Percentiles rank a stretch among this genome's conserved stretches.
Evolutionary conservation across 2,329 filamentous ascomycete genomes (phyloP).

Genomic region (Ilyonectria robusta): DNA sequence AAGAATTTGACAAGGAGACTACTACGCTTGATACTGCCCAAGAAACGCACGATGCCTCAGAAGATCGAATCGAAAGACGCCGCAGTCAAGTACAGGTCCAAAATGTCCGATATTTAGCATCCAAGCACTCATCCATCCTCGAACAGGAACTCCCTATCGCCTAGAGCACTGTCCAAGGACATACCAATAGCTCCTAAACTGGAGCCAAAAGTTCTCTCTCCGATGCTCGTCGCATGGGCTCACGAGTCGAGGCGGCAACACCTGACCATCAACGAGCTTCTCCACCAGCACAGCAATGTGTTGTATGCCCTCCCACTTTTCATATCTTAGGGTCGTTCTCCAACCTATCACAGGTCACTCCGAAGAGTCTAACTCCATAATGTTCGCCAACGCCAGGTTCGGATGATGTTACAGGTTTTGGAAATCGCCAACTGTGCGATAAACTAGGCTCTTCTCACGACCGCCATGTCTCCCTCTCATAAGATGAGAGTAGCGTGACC

Average conservation of each 20-base stretch:
- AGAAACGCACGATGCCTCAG: slow-evolving; percentile 30
- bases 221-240: slow-evolving; percentile 36
- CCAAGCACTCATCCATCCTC: not conserved
- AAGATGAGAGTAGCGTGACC: not conserved
- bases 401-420: slow-evolving; percentile 39
- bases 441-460: not conserved
- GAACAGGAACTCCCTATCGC: not conserved
- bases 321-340: slow-evolving; percentile 35
- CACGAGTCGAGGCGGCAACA: slow-evolving; percentile 31
- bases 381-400: slow-evolving; percentile 43
- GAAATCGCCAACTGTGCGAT: slow-evolving; percentile 11
- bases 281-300: slow-evolving; percentile 27
- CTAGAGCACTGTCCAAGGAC: not conserved
- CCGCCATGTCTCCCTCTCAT: not conserved
- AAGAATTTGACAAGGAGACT: not conserved
- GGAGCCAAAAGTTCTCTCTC: not conserved
- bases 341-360: slow-evolving; percentile 33
- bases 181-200: not conserved
- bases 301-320: slow-evolving; percentile 30
- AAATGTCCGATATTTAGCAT: not conserved
- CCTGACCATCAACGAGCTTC: slow-evolving; percentile 36
- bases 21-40: not conserved
- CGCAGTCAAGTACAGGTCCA: slow-evolving; percentile 17
- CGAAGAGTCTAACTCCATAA: slow-evolving; percentile 41
- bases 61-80: slow-evolving; percentile 18